Conservation (phyloP, 2,329 filamentous ascomycete genomes). For the Penicillium frequentans region DNA sequence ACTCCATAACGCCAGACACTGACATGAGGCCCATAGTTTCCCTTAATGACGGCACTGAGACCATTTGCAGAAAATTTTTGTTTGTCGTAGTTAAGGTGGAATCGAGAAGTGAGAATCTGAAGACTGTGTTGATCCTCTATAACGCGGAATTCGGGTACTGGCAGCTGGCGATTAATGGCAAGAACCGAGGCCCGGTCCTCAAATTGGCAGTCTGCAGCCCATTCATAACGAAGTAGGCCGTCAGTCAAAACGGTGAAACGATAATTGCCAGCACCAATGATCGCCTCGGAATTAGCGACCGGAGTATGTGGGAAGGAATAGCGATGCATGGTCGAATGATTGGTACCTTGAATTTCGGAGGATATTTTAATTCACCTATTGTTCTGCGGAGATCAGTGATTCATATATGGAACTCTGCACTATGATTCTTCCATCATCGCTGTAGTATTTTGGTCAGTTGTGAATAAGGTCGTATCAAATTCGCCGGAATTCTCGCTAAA, state of each 20-base stretch:
- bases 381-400: neutral
- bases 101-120: neutral
- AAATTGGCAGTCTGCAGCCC: neutral
- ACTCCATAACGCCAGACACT: neutral
- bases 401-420: neutral
- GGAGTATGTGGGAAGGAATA: neutral
- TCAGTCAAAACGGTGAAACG: neutral
- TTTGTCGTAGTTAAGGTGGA: neutral
- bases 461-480: neutral
- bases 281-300: neutral
- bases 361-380: neutral
- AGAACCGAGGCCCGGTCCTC: neutral
- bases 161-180: neutral
- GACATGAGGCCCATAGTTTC: neutral
- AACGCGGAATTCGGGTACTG: neutral
- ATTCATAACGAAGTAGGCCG: neutral
- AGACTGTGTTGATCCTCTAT: neutral
- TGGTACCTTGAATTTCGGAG: neutral
- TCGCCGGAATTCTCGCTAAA: neutral
- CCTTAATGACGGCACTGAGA: neutral
- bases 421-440: neutral
- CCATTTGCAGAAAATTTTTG: neutral
- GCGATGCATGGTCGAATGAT: neutral
- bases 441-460: neutral
- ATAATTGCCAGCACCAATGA: neutral